These are phyloP conservation scores for Symbiodinium natans DNA, from an alignment of 73 alveolate species.

Conservation along the genomic window DNA sequence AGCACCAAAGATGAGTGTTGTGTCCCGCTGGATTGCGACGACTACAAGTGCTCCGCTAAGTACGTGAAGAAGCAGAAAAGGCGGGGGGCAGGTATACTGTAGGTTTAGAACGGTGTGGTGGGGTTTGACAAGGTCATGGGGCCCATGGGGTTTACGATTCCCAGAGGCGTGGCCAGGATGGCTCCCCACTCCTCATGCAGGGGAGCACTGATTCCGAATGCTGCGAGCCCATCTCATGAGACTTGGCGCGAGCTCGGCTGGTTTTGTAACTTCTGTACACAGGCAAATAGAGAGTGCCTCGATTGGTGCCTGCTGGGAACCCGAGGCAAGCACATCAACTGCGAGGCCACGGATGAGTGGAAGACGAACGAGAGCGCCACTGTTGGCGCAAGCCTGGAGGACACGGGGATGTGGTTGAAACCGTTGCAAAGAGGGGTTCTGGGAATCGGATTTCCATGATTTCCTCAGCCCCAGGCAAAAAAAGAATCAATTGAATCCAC, in stretches of 20 bases:
- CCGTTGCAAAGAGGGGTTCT: background rate
- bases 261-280: no score
- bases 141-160: background rate
- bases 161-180: conserved; percentile 48
- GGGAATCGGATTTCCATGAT: background rate
- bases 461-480: background rate
- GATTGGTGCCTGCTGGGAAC: no score
- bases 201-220: conserved; percentile 69
- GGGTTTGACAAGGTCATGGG: background rate
- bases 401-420: background rate
- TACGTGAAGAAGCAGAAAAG: conserved; percentile 26
- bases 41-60: conserved; percentile 40
- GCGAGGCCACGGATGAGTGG: conserved; percentile 89
- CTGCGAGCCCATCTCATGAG: conserved; percentile 65
- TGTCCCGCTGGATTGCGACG: conserved; percentile 55
- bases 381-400: conserved; percentile 55
- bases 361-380: conserved; percentile 25
- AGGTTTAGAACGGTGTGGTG: background rate
- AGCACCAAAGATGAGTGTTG: conserved; percentile 82
- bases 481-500: background rate
- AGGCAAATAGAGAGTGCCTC: no score
- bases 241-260: background rate
- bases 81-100: background rate
- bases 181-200: conserved; percentile 33
- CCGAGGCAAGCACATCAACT: conserved; percentile 53